Base-by-base conservation (phyloP, 208 protist genomes). In the Trypanosoma brucei region DNA sequence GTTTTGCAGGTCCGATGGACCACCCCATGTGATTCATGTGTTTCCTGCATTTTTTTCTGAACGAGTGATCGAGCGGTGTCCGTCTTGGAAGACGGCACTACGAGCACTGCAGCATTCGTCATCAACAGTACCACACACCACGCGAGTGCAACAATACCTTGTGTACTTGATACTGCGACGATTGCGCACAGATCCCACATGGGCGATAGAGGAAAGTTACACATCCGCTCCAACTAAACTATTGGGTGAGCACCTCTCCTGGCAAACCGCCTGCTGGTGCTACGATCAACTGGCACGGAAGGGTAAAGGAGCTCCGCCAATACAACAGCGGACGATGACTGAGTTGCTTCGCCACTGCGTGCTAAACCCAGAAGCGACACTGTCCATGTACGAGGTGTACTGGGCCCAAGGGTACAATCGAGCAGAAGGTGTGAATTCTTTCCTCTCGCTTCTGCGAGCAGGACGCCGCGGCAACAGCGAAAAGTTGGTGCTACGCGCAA, bases 371-470 rank as follows among this genome's bases (percentile, higher is more conserved):
- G n/a, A 30, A 13, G 62, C 75, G 5, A 75, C 81, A 0, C 55
- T 67, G 39, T 55, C 45, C 8, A 67, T 84, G 39, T 92, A 88
- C 57, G 39, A 63, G 0, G 58, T 65, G n/a, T 87, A 84, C 63
- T 87, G 80, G 78, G 34, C 36, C 3, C 72, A 83, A 62, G 60
- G 34, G 40, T 89, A 92, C 68, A 40, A 3, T 14, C 68, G 72
- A 3, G 65, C 84, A 5, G 78, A 90, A 50, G 86, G 86, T 0
- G 79, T 78, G 31, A 71, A 89, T 67, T 70, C 61, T 2, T 90
- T 90, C 58, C 75, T 93, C 34, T 88, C 86, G 13, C 71, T 86
- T 0, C 63, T 93, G 44, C 71, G 75, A 3, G 74, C 76, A 3
- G 86, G 79, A 13, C 72, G 74, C n/a, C 36, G 71, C 7, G 42